These are phyloP conservation scores for Coniferiporia sulphurascens DNA, from an alignment of 1,284 basidiomycete genomes.

Conservation along the genomic window DNA sequence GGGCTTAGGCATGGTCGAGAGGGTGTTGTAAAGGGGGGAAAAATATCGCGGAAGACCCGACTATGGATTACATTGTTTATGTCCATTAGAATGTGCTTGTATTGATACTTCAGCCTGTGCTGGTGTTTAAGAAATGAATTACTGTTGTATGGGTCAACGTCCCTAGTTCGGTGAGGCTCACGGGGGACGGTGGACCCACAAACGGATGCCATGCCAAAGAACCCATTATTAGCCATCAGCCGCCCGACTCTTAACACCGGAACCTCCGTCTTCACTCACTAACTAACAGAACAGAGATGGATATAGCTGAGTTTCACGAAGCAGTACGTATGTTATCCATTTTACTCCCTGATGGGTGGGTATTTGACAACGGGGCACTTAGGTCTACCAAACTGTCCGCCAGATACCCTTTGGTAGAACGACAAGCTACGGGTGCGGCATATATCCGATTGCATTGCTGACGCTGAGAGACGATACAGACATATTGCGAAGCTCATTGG, in stretches of 20 bases:
- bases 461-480: conserved; percentile 37
- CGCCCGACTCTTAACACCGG: neutral
- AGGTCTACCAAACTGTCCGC: conserved; percentile 68
- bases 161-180: neutral
- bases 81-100: neutral
- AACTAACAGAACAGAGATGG: conserved; percentile 32
- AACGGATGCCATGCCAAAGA: neutral
- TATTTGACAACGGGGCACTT: neutral
- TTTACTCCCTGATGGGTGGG: neutral
- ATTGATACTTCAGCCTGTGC: neutral
- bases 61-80: neutral
- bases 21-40: conserved; percentile 41
- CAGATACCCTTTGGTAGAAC: conserved; percentile 59
- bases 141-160: neutral
- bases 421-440: conserved; percentile 59
- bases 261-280: neutral
- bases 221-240: neutral
- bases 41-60: neutral
- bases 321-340: conserved; percentile 36
- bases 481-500: conserved; percentile 82
- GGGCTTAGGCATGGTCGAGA: conserved; percentile 79
- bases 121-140: neutral
- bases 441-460: neutral
- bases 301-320: conserved; percentile 61
- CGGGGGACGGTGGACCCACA: neutral